Percentiles rank a stretch among this genome's conserved stretches.
Conservation (phyloP, 2,329 filamentous ascomycete genomes). For the Cytospora chrysosperma region DNA sequence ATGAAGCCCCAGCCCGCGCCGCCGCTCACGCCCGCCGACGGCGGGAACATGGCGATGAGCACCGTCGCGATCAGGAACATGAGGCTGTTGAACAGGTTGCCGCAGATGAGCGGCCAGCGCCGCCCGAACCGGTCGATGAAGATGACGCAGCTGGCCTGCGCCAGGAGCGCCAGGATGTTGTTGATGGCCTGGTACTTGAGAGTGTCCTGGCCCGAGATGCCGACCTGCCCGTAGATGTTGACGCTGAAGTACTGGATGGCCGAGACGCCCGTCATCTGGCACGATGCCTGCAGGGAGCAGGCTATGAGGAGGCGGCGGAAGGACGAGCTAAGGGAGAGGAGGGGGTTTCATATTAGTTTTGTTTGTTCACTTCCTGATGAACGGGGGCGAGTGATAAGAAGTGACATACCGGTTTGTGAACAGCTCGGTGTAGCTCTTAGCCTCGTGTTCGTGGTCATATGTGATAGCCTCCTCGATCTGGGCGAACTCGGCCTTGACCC, state of each 20-base stretch:
- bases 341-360: neutral
- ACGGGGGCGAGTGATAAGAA: too few species aligned
- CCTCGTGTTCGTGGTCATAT: slow-evolving; percentile 65
- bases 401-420: slow-evolving; percentile 56
- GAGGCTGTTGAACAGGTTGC: slow-evolving; percentile 69
- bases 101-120: slow-evolving; percentile 68
- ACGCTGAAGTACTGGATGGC: slow-evolving; percentile 76
- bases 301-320: slow-evolving; percentile 73
- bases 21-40: slow-evolving; percentile 42
- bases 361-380: neutral
- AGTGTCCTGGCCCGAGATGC: slow-evolving; percentile 63
- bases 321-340: slow-evolving; percentile 43
- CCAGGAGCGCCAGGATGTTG: slow-evolving; percentile 67
- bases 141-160: slow-evolving; percentile 66
- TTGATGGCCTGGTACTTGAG: slow-evolving; percentile 77
- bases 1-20: slow-evolving; percentile 73
- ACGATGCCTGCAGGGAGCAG: slow-evolving; percentile 65
- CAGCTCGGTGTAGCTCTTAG: slow-evolving; percentile 68
- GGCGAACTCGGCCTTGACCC: slow-evolving; percentile 70
- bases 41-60: slow-evolving; percentile 38
- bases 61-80: slow-evolving; percentile 69
- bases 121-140: slow-evolving; percentile 70
- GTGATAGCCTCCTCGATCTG: slow-evolving; percentile 63
- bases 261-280: slow-evolving; percentile 75
- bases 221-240: slow-evolving; percentile 66